These are phyloP conservation scores for Sphaerulina populicola DNA, from an alignment of 2,329 filamentous ascomycete species.

Conservation along the genomic window DNA sequence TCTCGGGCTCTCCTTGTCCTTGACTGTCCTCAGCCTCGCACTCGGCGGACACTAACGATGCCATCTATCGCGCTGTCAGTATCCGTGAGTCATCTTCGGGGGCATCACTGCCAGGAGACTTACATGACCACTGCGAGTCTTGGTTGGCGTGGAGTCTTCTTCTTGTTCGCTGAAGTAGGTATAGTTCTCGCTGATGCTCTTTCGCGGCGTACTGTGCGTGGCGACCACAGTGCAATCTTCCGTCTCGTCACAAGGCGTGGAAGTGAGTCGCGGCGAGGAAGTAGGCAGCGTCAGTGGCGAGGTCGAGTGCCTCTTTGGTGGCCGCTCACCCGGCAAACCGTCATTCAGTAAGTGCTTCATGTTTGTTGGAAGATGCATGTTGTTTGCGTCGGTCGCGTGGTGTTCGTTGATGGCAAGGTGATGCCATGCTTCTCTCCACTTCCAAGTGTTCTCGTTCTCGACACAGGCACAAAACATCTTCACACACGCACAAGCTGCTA, in stretches of 20 bases:
- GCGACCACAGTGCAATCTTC: neutral
- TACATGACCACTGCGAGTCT: neutral
- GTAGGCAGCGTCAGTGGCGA: conserved; percentile 1
- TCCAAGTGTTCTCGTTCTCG: no score
- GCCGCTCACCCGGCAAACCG: neutral
- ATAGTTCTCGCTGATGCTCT: neutral
- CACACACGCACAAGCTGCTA: no score
- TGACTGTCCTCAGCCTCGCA: neutral
- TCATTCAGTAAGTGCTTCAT: conserved; percentile 5
- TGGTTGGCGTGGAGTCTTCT: neutral
- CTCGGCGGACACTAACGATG: neutral
- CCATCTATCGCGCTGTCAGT: neutral
- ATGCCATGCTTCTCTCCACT: no score
- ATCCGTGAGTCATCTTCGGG: neutral
- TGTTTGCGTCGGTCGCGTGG: neutral
- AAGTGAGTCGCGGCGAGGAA: neutral
- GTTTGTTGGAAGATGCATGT: neutral
- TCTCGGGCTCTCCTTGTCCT: neutral
- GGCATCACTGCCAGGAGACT: neutral
- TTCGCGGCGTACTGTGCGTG: neutral
- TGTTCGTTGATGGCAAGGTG: neutral
- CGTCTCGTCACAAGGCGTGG: neutral
- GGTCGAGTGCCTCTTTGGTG: conserved; percentile 8
- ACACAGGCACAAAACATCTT: no score
- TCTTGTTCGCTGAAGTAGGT: neutral